Base-by-base conservation (phyloP, 1,284 basidiomycete genomes). In the Rhodotorula sp. region DNA sequence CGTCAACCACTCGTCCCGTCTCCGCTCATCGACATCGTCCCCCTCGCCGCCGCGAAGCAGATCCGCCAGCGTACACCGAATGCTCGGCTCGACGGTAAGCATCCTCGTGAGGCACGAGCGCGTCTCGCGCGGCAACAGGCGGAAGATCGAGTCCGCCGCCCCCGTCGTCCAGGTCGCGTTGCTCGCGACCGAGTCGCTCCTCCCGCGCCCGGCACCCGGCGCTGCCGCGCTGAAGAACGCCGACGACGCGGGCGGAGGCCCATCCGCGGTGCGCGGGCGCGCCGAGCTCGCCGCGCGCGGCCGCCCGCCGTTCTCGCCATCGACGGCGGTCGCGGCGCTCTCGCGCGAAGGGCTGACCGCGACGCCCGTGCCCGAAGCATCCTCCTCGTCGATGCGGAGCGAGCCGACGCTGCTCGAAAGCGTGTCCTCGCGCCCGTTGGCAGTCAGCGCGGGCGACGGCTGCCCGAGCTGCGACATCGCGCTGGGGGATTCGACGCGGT, bases 71-170 rank as follows among this genome's bases (percentile, higher is more conserved):
- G 97, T 98, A 81, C 93, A 97, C 50, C 97, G 89, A 66, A 90
- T 88, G 17, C 86, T 84, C 1, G 95, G 92, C 81, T 98, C 94
- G 66, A 98, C 88, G 72, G 89, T 90, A 78, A 99, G 86, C 97
- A 99, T 99, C 66, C 95, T 88, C 72, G 93, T 90, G 66, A 99
- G 85, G 19, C 92, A 93, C 25, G 89, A 86, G 55, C 94, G 88
- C 27, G 92, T 90, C 83, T 98, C 96, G 70, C 96, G 90, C 10
- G 96, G 96, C 32, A 99, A 85, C 12, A 99, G 85, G n/a, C 94
- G 88, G 87, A 99, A 99, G 80, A 99, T 97, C 44, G 92, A 94
- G 82, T 99, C 96, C n/a, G 92, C 90, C 15, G 92, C 91, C 55
- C 90, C 91, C 17, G 84, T 86, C 81, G 90, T 86, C 86, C 89